Conservation (phyloP, 1,139 yeast genomes). For the Lodderomyces elongisporus region DNA sequence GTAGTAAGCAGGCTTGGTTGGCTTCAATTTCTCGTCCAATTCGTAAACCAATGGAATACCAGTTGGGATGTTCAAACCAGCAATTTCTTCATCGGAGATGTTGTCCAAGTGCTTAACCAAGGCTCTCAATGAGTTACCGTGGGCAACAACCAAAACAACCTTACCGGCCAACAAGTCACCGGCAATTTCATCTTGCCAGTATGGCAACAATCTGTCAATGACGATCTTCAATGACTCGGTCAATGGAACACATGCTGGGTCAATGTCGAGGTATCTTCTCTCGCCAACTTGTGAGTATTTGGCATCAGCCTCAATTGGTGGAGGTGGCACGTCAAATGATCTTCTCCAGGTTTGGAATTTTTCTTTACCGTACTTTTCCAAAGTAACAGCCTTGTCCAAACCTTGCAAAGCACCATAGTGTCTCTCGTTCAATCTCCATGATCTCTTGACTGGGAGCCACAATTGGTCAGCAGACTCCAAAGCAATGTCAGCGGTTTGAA, state of each 20-base stretch:
- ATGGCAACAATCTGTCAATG: slow-evolving; percentile 94
- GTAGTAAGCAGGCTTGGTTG: slow-evolving; percentile 91
- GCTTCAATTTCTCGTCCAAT: slow-evolving; percentile 81
- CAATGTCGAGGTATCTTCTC: slow-evolving; percentile 76
- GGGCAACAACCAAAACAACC: slow-evolving; percentile 92
- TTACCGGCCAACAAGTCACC: slow-evolving; percentile 79
- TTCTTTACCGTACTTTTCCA: slow-evolving; percentile 84
- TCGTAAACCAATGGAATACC: slow-evolving; percentile 98
- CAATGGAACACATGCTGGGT: slow-evolving; percentile 82
- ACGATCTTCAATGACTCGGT: slow-evolving; percentile 95
- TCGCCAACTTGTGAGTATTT: slow-evolving; percentile 84
- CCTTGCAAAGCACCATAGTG: slow-evolving; percentile 99
- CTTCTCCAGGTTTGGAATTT: slow-evolving; percentile 98
- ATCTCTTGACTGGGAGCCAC: slow-evolving; percentile 88
- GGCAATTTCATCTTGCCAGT: slow-evolving; percentile 94
- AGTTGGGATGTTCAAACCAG: slow-evolving; percentile 94
- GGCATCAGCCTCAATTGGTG: slow-evolving; percentile 71
- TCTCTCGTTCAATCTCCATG: slow-evolving; percentile 98
- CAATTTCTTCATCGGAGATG: slow-evolving; percentile 88
- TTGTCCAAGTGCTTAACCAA: slow-evolving; percentile 94
- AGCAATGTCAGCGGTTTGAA: slow-evolving; percentile 96
- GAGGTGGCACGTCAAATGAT: slow-evolving; percentile 96
- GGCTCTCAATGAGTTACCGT: slow-evolving; percentile 98
- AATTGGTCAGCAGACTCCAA: slow-evolving; percentile 84
- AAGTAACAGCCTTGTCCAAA: slow-evolving; percentile 93